Percentiles rank a stretch among this genome's conserved stretches.
Conservation (phyloP, 768 basidiomycete genomes). For the Pisolithus sp. region DNA sequence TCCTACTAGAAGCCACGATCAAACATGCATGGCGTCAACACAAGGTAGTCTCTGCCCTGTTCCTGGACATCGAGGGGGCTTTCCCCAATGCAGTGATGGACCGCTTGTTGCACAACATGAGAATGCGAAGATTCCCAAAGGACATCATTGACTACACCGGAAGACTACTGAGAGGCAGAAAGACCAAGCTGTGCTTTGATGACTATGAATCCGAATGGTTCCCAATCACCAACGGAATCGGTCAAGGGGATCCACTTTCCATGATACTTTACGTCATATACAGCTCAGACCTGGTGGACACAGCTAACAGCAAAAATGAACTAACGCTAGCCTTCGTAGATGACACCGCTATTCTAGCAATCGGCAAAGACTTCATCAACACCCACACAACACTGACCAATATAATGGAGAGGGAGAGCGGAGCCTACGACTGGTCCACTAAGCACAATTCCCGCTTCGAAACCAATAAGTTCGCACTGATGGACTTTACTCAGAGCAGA, state of each 20-base stretch:
- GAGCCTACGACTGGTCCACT: background rate
- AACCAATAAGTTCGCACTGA: background rate
- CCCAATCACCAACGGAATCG: background rate
- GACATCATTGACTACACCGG: background rate
- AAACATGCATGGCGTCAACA: slow-evolving; percentile 31
- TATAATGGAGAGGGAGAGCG: background rate
- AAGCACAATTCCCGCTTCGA: background rate
- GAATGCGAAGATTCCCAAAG: background rate
- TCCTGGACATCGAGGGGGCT: slow-evolving; percentile 39
- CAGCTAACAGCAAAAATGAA: background rate
- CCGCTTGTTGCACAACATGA: slow-evolving; percentile 28
- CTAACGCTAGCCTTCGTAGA: background rate
- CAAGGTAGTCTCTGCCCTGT: slow-evolving; percentile 32
- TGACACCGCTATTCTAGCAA: background rate
- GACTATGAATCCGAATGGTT: background rate
- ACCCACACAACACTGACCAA: background rate
- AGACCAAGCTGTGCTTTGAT: background rate
- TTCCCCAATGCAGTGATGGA: slow-evolving; percentile 35
- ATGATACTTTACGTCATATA: background rate
- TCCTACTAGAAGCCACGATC: slow-evolving; percentile 27
- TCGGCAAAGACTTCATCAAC: background rate
- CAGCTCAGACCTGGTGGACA: background rate
- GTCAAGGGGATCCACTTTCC: background rate
- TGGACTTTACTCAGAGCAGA: background rate
- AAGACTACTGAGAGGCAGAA: background rate